Evolutionary conservation across 352 stramenopile species (phyloP).

Genomic region (Thalassiosira ordinaria): DNA sequence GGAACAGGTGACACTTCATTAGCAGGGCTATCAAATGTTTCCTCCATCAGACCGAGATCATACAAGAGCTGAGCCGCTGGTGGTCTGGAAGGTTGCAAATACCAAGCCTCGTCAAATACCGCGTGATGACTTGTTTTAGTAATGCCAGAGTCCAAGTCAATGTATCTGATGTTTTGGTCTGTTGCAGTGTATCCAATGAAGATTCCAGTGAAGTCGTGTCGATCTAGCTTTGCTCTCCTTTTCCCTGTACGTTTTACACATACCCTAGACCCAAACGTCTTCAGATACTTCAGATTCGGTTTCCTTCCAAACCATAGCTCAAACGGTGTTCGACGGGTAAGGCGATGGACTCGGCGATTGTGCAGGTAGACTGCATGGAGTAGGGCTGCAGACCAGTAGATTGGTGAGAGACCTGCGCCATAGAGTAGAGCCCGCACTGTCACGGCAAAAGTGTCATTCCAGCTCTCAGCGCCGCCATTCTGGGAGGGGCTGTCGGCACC

Average conservation of each 20-base stretch:
- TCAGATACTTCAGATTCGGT: slow-evolving; percentile 16
- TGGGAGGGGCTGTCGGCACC: slow-evolving; percentile 13
- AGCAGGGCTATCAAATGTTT: background rate
- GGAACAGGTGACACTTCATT: background rate
- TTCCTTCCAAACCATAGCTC: slow-evolving; percentile 25
- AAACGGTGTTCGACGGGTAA: slow-evolving; percentile 11
- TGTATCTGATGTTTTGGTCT: slow-evolving; percentile 30
- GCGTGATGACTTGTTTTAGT: slow-evolving; percentile 29
- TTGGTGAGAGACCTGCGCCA: slow-evolving; percentile 14
- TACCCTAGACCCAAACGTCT: slow-evolving; percentile 32
- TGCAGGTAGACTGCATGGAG: slow-evolving; percentile 29
- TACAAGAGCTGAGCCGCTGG: slow-evolving; percentile 25
- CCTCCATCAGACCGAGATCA: slow-evolving; percentile 19
- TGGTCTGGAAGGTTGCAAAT: slow-evolving; percentile 15
- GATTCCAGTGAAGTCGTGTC: slow-evolving; percentile 26
- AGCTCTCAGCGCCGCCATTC: slow-evolving; percentile 30
- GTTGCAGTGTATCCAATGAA: slow-evolving; percentile 41
- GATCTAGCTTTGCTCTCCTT: slow-evolving; percentile 15
- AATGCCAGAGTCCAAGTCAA: slow-evolving; percentile 19
- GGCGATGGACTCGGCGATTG: slow-evolving; percentile 14
- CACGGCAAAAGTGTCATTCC: slow-evolving; percentile 23
- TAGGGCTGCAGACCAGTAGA: slow-evolving; percentile 37
- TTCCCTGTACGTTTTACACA: slow-evolving; percentile 33
- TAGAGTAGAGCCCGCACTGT: slow-evolving; percentile 18
- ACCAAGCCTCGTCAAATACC: slow-evolving; percentile 45